These are phyloP conservation scores for Ascochyta fabae DNA, from an alignment of 2,329 filamentous ascomycete species.

Conservation along the genomic window DNA sequence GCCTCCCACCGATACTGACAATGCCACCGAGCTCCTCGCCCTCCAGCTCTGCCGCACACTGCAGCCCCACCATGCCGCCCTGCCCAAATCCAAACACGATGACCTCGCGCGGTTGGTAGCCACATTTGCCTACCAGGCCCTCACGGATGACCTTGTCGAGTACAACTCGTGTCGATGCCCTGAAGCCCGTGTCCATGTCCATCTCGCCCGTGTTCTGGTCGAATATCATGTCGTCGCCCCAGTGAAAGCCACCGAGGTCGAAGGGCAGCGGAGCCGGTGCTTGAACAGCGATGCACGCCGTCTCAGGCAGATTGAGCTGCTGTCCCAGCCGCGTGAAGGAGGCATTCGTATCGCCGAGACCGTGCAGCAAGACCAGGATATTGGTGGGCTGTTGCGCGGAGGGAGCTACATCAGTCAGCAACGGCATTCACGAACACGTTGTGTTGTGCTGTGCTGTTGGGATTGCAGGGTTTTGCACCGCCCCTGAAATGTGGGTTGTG, in stretches of 20 bases:
- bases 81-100: constrained; percentile 64
- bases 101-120: constrained; percentile 58
- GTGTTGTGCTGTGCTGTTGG: neutral
- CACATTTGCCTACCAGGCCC: constrained; percentile 56
- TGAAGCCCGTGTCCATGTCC: constrained; percentile 63
- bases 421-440: neutral
- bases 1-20: constrained; percentile 67
- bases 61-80: constrained; percentile 62
- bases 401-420: constrained; percentile 45
- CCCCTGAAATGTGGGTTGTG: neutral
- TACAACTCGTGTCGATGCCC: constrained; percentile 51
- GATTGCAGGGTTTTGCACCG: neutral
- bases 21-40: constrained; percentile 61
- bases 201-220: constrained; percentile 59
- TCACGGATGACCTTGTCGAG: constrained; percentile 53
- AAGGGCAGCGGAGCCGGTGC: constrained; percentile 74
- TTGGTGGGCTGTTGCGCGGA: constrained; percentile 68
- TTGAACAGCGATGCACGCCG: constrained; percentile 75
- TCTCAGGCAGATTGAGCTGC: constrained; percentile 76
- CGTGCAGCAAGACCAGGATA: constrained; percentile 82
- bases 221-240: constrained; percentile 66
- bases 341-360: constrained; percentile 76
- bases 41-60: constrained; percentile 48
- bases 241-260: constrained; percentile 69
- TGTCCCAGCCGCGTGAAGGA: constrained; percentile 74